Conservation (phyloP, 176 grass and related monocot genomes). For the Zoysia japonica region DNA sequence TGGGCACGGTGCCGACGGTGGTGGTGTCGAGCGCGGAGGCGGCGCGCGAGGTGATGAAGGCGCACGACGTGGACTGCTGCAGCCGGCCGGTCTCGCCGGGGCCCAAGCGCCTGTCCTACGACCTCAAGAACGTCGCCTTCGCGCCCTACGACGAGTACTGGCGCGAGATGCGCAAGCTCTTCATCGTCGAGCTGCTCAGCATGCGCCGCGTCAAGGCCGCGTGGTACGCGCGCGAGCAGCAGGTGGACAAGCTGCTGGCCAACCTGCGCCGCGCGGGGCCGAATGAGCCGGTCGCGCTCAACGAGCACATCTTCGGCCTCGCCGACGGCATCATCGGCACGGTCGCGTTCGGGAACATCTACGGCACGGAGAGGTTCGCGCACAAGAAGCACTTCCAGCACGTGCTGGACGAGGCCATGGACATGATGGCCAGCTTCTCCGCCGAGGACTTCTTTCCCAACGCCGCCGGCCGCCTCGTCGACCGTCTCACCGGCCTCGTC, state of each 20-base stretch:
- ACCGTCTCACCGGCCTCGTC: background rate
- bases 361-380: background rate
- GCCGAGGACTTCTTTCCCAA: constrained; percentile 36
- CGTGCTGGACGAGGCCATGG: constrained; percentile 23
- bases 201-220: constrained; percentile 47
- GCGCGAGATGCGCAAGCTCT: constrained; percentile 52
- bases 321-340: constrained; percentile 24
- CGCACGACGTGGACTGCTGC: constrained; percentile 44
- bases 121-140: constrained; percentile 32
- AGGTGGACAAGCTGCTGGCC: constrained; percentile 10
- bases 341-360: constrained; percentile 11
- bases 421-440: constrained; percentile 17
- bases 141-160: constrained; percentile 46
- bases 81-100: constrained; percentile 26
- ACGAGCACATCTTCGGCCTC: background rate
- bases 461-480: background rate
- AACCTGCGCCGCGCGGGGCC: background rate
- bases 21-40: constrained; percentile 41
- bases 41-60: constrained; percentile 48
- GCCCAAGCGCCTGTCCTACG: constrained; percentile 11
- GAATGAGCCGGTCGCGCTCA: background rate
- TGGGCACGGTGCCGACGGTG: constrained; percentile 49
- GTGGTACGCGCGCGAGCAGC: background rate
- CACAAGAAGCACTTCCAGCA: background rate
- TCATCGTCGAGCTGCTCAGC: constrained; percentile 42